phyloP scores from a whole-genome alignment of 2,329 filamentous ascomycete species.

The Hypoxylon sp. region DNA sequence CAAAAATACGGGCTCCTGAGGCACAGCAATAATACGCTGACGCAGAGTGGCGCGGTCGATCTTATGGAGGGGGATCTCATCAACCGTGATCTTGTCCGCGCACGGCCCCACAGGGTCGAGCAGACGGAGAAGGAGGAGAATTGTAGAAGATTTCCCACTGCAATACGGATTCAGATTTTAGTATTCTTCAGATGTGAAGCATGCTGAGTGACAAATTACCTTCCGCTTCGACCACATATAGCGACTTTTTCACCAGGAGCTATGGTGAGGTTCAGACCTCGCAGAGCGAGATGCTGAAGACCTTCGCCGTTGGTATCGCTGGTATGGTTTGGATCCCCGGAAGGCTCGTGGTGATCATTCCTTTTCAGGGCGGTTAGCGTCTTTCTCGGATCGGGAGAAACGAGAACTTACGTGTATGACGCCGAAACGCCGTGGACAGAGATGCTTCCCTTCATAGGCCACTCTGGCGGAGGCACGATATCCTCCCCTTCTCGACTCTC shows the following conservation, averaged over 20 bases:
- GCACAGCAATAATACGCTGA: constrained; percentile 58
- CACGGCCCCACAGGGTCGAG: constrained; percentile 52
- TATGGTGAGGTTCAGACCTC: constrained; percentile 50
- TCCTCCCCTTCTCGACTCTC: constrained; percentile 48
- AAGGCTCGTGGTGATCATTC: not conserved
- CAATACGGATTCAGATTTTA: not conserved
- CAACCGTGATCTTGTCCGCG: constrained; percentile 54
- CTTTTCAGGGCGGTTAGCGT: constrained; percentile 13
- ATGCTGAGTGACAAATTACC: constrained; percentile 12
- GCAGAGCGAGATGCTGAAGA: constrained; percentile 47
- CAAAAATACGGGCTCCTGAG: constrained; percentile 62
- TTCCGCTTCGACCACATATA: constrained; percentile 55
- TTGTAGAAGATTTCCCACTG: constrained; percentile 58
- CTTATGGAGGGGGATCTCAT: constrained; percentile 51
- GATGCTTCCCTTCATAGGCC: constrained; percentile 50
- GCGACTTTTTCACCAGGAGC: constrained; percentile 53
- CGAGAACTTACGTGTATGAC: constrained; percentile 44
- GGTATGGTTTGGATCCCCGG: not conserved
- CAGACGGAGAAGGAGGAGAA: constrained; percentile 58
- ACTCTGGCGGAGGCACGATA: constrained; percentile 46
- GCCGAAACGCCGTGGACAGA: constrained; percentile 49
- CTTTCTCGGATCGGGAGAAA: not conserved
- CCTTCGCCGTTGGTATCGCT: constrained; percentile 10
- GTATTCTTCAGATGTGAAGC: not conserved
- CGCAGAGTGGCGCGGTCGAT: constrained; percentile 56